Percentiles rank a stretch among this genome's conserved stretches.
Evolutionary conservation across 169 alveolate species (phyloP).

Genomic region (Eimeria sp.): DNA sequence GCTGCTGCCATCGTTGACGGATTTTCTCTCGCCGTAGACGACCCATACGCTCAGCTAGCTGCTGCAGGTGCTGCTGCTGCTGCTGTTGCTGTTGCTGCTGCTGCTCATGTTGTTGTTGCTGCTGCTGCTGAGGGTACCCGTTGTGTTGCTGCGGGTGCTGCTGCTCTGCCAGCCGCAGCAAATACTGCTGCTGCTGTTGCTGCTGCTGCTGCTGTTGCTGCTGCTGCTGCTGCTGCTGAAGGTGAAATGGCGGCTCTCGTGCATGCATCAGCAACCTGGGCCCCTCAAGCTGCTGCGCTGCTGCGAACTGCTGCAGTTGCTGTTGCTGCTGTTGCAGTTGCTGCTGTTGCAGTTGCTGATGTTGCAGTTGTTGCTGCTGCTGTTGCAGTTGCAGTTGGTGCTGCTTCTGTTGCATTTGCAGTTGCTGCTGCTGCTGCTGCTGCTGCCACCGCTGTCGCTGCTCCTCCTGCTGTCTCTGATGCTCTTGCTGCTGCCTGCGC

Average conservation of each 20-base stretch:
- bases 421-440: constrained; percentile 17
- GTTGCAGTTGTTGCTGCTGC: no score
- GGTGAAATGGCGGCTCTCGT: neutral
- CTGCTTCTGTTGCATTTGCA: no score
- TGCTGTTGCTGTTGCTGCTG: neutral
- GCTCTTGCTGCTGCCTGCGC: constrained; percentile 23
- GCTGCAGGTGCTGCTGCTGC: constrained; percentile 44
- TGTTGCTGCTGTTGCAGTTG: constrained; percentile 48
- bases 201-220: neutral
- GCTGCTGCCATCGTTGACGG: constrained; percentile 61
- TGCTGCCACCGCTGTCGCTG: constrained; percentile 14
- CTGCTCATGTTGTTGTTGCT: no score
- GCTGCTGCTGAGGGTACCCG: no score
- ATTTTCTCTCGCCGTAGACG: constrained; percentile 12
- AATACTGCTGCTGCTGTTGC: constrained; percentile 26
- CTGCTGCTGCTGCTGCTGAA: constrained; percentile 11
- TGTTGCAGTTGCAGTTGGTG: no score
- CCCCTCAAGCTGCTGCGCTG: neutral
- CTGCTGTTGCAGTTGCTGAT: no score
- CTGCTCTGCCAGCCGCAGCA: neutral
- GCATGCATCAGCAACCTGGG: neutral
- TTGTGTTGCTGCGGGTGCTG: constrained; percentile 35
- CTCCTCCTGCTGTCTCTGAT: constrained; percentile 29
- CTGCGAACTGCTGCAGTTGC: neutral
- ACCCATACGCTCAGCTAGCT: constrained; percentile 8